Evolutionary conservation across 75 land plant species (phyloP), one percentile per base, ranked within the genome.

Genomic region (Azolla pinnata): DNA sequence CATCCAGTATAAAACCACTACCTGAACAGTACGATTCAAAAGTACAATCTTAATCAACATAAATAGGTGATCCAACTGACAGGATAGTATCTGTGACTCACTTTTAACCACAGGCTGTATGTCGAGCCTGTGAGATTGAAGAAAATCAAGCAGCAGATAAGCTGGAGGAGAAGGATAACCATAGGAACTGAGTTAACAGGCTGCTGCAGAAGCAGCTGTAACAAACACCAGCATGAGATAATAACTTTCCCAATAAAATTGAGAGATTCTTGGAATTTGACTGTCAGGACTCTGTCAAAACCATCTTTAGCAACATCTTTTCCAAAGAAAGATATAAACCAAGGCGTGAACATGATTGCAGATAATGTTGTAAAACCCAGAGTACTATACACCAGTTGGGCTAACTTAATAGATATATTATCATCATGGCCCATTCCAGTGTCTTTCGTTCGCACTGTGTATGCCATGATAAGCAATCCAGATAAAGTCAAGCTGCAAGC

Each of bases 201-300:
- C 45, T 90, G 81, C 60, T 90, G 97, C 8, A 90, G 80, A 52
- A 90, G 74, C 0, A 90, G 63, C 63, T 87, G 97, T 44, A 90
- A 80, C 32, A 87, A 73, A 64, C 91, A 87, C 97, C 97, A 90
- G 61, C 49, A 75, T 8, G 61, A 62, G 24, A 82, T 51, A 45
- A 59, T 73, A 57, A 62, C 66, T 68, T 62, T 54, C 33, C 92
- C 92, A 65, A 74, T 72, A 50, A 75, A 57, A 31, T 68, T 63
- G 23, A 69, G 25, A 19, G 50, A 59, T 54, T 48, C 68, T 29
- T 23, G 29, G 10, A 5, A 5, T 12, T 12, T 35, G 10, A 35
- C 40, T 35, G 5, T 12, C 5, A 5, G 5, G 5, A 12, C 12
- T n/a, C 26, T 21, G 47, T 62, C 20, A 34, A 5, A 44, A 60